A percentile compares a stretch with the other conserved stretches of the same genome.
phyloP scores from a whole-genome alignment of 2,329 filamentous ascomycete species.

The Didymosphaeria variabile region DNA sequence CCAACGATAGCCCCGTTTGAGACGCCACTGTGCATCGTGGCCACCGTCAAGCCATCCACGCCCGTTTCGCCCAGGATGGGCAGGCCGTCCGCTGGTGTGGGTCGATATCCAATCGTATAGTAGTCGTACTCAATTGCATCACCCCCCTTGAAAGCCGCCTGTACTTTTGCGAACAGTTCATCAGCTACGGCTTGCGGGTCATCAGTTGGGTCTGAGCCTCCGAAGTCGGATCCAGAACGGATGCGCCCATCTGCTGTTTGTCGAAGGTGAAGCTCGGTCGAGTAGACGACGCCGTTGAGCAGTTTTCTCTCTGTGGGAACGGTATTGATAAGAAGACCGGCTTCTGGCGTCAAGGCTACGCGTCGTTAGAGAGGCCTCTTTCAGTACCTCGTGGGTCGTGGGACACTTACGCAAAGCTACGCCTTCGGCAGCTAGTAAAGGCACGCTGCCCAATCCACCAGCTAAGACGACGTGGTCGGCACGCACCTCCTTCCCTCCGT shows the following conservation, averaged over 20 bases:
- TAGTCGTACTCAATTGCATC: conserved; percentile 13
- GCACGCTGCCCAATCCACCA: conserved; percentile 15
- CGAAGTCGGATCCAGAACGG: conserved; percentile 14
- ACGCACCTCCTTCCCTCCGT: conserved; percentile 2
- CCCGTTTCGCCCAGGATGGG: conserved; percentile 17
- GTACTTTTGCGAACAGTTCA: conserved; percentile 13
- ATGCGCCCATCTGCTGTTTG: conserved; percentile 16
- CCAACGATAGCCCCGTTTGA: conserved; percentile 17
- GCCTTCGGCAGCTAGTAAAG: conserved; percentile 11
- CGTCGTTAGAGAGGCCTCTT: background rate
- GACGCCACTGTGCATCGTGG: conserved; percentile 17
- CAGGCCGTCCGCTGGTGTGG: conserved; percentile 15
- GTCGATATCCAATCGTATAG: conserved; percentile 16
- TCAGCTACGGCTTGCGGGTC: conserved; percentile 16
- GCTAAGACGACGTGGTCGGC: conserved; percentile 19
- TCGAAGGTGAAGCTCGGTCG: conserved; percentile 13
- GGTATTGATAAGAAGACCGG: conserved; percentile 15
- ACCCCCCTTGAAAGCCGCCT: conserved; percentile 12
- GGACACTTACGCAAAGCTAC: conserved; percentile 12
- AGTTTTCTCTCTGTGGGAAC: conserved; percentile 1
- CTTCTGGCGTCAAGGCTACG: conserved; percentile 14
- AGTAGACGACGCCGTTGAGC: conserved; percentile 8
- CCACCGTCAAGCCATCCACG: conserved; percentile 16
- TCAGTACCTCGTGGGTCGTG: background rate
- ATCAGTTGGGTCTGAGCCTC: conserved; percentile 8